These are phyloP conservation scores for Corylus americana DNA, from an alignment of 306 rosid genomes.

Conservation along the genomic window DNA sequence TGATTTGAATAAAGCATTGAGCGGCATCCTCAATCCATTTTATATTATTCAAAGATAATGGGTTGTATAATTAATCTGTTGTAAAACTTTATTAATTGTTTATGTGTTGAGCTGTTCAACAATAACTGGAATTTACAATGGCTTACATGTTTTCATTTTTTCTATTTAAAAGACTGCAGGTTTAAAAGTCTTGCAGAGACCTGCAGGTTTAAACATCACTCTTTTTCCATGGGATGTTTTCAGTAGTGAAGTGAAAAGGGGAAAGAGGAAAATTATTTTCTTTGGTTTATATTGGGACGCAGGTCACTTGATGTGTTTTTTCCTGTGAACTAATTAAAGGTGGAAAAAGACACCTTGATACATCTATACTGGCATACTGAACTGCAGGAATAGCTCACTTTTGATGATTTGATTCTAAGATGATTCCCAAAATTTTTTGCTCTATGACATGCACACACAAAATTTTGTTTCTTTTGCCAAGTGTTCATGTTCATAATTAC, in stretches of 20 bases:
- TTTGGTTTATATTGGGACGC: background rate
- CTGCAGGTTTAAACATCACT: background rate
- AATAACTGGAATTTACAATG: background rate
- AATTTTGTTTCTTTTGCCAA: background rate
- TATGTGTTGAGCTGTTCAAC: background rate
- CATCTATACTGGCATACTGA: background rate
- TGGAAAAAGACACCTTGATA: background rate
- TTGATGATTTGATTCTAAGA: background rate
- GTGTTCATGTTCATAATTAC: constrained; percentile 17
- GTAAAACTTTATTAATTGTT: background rate
- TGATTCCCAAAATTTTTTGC: background rate
- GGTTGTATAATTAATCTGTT: background rate
- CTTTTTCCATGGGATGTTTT: background rate
- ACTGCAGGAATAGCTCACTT: background rate
- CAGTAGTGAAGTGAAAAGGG: background rate
- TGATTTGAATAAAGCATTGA: background rate
- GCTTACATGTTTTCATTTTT: background rate
- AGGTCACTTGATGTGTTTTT: background rate
- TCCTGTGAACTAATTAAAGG: background rate
- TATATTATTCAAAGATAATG: background rate
- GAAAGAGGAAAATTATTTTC: background rate
- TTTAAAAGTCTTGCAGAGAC: background rate
- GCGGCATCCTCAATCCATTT: background rate
- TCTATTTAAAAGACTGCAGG: too few relatives aligned
- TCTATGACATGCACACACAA: background rate